phyloP scores from a whole-genome alignment of 768 basidiomycete species.

The Rhodosporidiobolus sp. region DNA sequence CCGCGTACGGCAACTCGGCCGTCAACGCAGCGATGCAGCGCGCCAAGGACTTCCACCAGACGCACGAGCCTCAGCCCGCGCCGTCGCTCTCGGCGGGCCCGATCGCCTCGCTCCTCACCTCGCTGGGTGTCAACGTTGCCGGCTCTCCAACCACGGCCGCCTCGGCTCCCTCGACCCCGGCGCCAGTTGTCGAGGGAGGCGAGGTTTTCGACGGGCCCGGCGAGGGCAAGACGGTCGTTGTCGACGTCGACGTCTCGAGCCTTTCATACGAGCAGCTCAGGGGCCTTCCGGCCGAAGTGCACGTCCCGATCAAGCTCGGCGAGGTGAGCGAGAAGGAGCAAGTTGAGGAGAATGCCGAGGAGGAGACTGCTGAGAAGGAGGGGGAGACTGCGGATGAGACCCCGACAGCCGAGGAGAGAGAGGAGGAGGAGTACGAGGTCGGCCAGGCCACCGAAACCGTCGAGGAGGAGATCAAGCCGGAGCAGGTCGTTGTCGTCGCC shows the following conservation, averaged over 20 bases:
- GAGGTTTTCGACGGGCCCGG: not conserved
- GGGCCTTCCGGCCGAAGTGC: slow-evolving; percentile 2
- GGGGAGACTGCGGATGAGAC: not conserved
- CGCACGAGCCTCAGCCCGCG: not conserved
- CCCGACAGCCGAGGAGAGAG: too few species aligned
- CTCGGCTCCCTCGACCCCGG: not conserved
- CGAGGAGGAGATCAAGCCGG: not conserved
- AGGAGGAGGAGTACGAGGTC: not conserved
- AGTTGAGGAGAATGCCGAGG: not conserved
- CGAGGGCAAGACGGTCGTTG: slow-evolving; percentile 13
- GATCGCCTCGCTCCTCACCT: slow-evolving; percentile 8
- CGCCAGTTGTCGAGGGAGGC: not conserved
- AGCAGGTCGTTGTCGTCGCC: too few species aligned
- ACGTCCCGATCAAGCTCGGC: slow-evolving; percentile 2
- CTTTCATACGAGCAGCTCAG: not conserved
- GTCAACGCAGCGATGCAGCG: not conserved
- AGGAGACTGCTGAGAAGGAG: not conserved
- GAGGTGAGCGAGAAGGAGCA: not conserved
- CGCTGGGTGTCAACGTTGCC: slow-evolving; percentile 11
- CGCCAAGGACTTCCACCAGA: not conserved
- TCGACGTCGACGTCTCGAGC: slow-evolving; percentile 11
- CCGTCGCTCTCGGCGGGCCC: not conserved
- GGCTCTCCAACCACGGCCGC: not conserved
- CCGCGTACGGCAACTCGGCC: too few species aligned
- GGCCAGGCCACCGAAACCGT: not conserved